Conservation (phyloP, 2,329 filamentous ascomycete species). For the Aspergillus ustus region DNA sequence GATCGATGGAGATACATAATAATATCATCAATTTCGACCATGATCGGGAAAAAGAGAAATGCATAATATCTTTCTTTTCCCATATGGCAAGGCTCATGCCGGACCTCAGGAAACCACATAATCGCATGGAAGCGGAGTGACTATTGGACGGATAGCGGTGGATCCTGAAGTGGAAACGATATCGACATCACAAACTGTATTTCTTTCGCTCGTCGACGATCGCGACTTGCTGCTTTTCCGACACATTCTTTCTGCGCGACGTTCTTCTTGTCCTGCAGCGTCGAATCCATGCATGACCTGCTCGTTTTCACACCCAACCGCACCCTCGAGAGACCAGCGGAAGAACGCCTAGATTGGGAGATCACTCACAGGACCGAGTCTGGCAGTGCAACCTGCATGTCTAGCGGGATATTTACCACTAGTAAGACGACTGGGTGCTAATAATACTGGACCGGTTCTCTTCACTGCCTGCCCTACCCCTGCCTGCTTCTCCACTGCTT, state of each 20-base stretch:
- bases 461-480: slow-evolving; percentile 9
- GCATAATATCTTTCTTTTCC: background rate
- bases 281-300: background rate
- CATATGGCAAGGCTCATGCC: background rate
- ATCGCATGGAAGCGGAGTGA: background rate
- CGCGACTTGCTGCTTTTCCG: background rate
- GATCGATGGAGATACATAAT: background rate
- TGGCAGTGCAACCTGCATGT: slow-evolving; percentile 24
- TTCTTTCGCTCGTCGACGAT: background rate
- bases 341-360: slow-evolving; percentile 1
- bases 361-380: slow-evolving; percentile 16
- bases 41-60: background rate
- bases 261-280: background rate
- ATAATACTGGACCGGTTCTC: slow-evolving; percentile 11
- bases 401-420: slow-evolving; percentile 5
- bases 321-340: slow-evolving; percentile 1
- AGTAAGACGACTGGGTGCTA: slow-evolving; percentile 4
- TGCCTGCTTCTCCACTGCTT: slow-evolving; percentile 1
- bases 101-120: background rate
- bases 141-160: slow-evolving; percentile 10
- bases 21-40: background rate
- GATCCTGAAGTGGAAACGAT: slow-evolving; percentile 1
- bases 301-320: background rate
- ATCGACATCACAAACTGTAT: background rate
- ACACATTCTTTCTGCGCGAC: background rate